Evolutionary conservation across 2,329 filamentous ascomycete genomes (phyloP), one percentile per base, ranked within the genome.

Genomic region (Camptophora hylomeconis): DNA sequence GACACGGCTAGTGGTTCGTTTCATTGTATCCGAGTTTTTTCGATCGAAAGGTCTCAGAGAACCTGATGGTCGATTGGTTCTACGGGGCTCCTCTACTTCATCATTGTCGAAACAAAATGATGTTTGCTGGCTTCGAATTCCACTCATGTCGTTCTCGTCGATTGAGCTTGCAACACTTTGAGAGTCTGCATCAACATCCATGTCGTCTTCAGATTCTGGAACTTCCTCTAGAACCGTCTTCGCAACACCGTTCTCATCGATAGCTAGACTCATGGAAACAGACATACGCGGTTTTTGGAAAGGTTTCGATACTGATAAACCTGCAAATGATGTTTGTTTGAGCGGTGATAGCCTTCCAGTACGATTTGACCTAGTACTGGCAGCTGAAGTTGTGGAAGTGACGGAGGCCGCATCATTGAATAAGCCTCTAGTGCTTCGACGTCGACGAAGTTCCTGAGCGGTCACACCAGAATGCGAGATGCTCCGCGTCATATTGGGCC

Each of bases 201-300:
- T 55, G 11, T 45, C 46, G 48, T 40, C 57, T 50, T 35, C 28
- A 11, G 36, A 27, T 18, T 48, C 52, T 4, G 49, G 42, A 8
- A 42, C 27, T 52, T 46, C 10, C 8, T 45, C 38, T 10, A 56
- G 41, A 5, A 54, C 36, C 4, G 60, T 56, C 42, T 58, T 63
- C 16, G 61, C 61, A 31, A 60, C 48, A 9, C 61, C 60, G 39
- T 62, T 58, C 26, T 56, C 53, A 33, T 60, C 60, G 36, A 65
- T 61, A n/a, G 52, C 56, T 13, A 65, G 47, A 4, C 22, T 31
- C n/a, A n/a, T n/a, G n/a, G 61, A 50, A 11, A 65, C 45, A 5
- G 58, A 60, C 18, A 51, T 51, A 13, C 57, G 54, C 43, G 16
- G 15, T 19, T 16, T 18, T 9, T 18, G 19, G 12, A 26, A 17